Percentiles rank a stretch among this genome's conserved stretches.
phyloP scores from a whole-genome alignment of 768 basidiomycete genomes.

The Gloeostereum incarnatum region DNA sequence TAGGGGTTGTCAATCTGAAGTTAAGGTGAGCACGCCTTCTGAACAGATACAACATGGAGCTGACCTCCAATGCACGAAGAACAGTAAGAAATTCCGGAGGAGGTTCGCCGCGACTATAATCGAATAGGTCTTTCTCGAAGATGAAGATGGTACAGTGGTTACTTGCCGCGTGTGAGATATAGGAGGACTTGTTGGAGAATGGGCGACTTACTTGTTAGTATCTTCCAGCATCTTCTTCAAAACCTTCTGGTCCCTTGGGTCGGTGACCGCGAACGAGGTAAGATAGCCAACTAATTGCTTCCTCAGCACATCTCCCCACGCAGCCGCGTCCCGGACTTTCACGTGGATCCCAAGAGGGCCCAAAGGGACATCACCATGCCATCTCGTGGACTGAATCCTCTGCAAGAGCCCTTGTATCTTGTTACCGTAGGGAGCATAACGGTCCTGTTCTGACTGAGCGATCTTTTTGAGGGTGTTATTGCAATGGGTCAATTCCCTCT shows the following conservation, averaged over 20 bases:
- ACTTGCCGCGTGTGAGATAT: slow-evolving; percentile 20
- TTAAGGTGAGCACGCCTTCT: slow-evolving; percentile 2
- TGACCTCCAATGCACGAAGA: slow-evolving; percentile 72
- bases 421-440: slow-evolving; percentile 50
- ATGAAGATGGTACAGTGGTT: slow-evolving; percentile 45
- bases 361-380: slow-evolving; percentile 59
- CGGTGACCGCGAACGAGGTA: slow-evolving; percentile 67
- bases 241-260: slow-evolving; percentile 47
- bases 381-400: slow-evolving; percentile 37
- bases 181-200: slow-evolving; percentile 3
- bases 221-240: slow-evolving; percentile 49
- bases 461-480: slow-evolving; percentile 42
- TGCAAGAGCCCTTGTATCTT: slow-evolving; percentile 51
- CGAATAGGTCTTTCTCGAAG: slow-evolving; percentile 69
- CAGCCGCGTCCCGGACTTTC: slow-evolving; percentile 54
- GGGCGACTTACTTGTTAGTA: slow-evolving; percentile 51
- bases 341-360: slow-evolving; percentile 80
- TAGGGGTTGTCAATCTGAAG: slow-evolving; percentile 63
- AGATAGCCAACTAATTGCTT: slow-evolving; percentile 48
- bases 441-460: slow-evolving; percentile 44
- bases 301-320: slow-evolving; percentile 62
- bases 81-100: slow-evolving; percentile 56
- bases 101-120: slow-evolving; percentile 70
- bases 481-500: slow-evolving; percentile 32
- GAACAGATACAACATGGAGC: slow-evolving; percentile 12